Evolutionary conservation across 768 basidiomycete species (phyloP).

Genomic region (Agrocybe chaxingu): DNA sequence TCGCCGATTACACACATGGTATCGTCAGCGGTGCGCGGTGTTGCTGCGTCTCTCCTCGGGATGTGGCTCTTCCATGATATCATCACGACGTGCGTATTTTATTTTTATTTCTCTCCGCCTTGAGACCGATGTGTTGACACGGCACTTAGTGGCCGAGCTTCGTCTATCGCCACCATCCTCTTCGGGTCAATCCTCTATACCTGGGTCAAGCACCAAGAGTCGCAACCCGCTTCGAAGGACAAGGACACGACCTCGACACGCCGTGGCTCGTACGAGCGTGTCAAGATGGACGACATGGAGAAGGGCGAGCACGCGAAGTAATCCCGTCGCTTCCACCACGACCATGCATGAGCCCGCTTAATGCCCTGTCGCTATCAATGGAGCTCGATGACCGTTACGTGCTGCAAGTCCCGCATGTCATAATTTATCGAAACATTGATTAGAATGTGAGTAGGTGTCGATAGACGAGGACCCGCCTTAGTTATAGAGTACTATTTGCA

Average conservation of each 20-base stretch:
- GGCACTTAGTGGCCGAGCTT: slow-evolving; percentile 63
- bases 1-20: slow-evolving; percentile 98
- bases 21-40: slow-evolving; percentile 92
- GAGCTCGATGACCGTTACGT: no score
- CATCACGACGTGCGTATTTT: slow-evolving; percentile 65
- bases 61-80: slow-evolving; percentile 80
- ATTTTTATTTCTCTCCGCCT: not conserved
- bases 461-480: no score
- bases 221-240: slow-evolving; percentile 32
- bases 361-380: not conserved
- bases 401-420: no score
- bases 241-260: slow-evolving; percentile 13
- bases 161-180: slow-evolving; percentile 80
- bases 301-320: slow-evolving; percentile 6
- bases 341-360: not conserved
- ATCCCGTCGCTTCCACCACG: not conserved
- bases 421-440: no score
- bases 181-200: slow-evolving; percentile 83
- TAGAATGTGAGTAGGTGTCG: no score
- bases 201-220: slow-evolving; percentile 80
- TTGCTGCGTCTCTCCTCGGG: slow-evolving; percentile 83
- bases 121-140: slow-evolving; percentile 1
- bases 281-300: slow-evolving; percentile 48
- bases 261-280: slow-evolving; percentile 51
- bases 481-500: no score